These are phyloP conservation scores for Carex arenaria DNA, from an alignment of 202 grass and related monocot species.

Conservation along the genomic window DNA sequence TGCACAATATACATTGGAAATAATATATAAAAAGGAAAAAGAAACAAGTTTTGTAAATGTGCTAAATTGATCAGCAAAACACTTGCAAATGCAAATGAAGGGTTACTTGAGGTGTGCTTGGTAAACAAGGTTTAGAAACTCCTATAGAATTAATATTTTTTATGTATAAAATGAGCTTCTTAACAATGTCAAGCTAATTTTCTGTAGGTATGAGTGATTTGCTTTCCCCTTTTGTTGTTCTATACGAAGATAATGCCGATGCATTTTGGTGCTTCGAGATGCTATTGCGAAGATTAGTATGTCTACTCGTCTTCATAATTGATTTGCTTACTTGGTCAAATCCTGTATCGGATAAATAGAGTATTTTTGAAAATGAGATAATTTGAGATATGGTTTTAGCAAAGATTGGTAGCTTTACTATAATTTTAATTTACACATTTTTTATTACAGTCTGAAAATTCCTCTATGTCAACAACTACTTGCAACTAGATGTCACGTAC, in stretches of 20 bases:
- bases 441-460: background rate
- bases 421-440: background rate
- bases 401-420: background rate
- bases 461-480: background rate
- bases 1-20: background rate
- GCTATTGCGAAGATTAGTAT: constrained; percentile 96
- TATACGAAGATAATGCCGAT: constrained; percentile 97
- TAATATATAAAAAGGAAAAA: background rate
- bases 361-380: background rate
- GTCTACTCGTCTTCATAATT: constrained; percentile 21
- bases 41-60: background rate
- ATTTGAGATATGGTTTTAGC: background rate
- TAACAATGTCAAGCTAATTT: constrained; percentile 16
- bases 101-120: background rate
- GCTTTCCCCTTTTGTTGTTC: constrained; percentile 97
- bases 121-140: background rate
- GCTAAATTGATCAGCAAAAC: background rate
- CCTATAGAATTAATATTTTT: background rate
- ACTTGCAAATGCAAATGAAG: background rate
- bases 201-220: constrained; percentile 96
- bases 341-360: constrained; percentile 12
- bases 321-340: background rate
- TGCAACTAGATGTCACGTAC: background rate
- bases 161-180: background rate
- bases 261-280: constrained; percentile 99